phyloP scores from a whole-genome alignment of 2,329 filamentous ascomycete genomes.

The Dothideomycetes sp. region DNA sequence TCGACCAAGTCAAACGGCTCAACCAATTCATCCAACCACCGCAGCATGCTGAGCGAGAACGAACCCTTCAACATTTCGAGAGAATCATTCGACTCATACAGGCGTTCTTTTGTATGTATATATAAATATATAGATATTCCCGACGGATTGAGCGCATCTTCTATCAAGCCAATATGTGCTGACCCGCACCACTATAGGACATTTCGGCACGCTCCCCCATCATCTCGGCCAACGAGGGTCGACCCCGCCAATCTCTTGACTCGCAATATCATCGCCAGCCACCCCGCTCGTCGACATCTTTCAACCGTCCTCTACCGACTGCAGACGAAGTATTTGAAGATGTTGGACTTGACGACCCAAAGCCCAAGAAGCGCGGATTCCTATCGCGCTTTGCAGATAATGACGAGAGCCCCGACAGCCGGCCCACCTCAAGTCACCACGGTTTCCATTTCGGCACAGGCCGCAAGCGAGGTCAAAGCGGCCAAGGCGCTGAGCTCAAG shows the following conservation, averaged over 20 bases:
- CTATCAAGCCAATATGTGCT: not conserved
- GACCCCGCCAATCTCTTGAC: slow-evolving; percentile 71
- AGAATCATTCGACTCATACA: slow-evolving; percentile 94
- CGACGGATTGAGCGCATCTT: not conserved
- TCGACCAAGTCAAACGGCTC: slow-evolving; percentile 43
- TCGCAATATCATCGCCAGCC: slow-evolving; percentile 47
- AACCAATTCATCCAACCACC: slow-evolving; percentile 45
- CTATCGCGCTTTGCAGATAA: slow-evolving; percentile 70
- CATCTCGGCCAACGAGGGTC: slow-evolving; percentile 45
- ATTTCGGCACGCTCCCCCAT: slow-evolving; percentile 82
- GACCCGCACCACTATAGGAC: slow-evolving; percentile 49
- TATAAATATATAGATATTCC: not conserved
- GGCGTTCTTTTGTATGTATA: slow-evolving; percentile 83
- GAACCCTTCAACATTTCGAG: slow-evolving; percentile 92
- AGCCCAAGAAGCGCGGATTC: slow-evolving; percentile 67
- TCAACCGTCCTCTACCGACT: slow-evolving; percentile 25
- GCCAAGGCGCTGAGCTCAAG: slow-evolving; percentile 62
- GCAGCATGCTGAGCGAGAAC: slow-evolving; percentile 61
- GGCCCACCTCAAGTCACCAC: slow-evolving; percentile 30
- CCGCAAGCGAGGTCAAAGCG: slow-evolving; percentile 62
- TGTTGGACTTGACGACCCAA: slow-evolving; percentile 72
- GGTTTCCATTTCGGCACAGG: slow-evolving; percentile 50
- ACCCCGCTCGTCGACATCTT: slow-evolving; percentile 31
- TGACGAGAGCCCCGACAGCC: slow-evolving; percentile 29
- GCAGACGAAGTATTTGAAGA: slow-evolving; percentile 75